Evolutionary conservation across 2,329 filamentous ascomycete genomes (phyloP).

Genomic region (Ascochyta fabae): DNA sequence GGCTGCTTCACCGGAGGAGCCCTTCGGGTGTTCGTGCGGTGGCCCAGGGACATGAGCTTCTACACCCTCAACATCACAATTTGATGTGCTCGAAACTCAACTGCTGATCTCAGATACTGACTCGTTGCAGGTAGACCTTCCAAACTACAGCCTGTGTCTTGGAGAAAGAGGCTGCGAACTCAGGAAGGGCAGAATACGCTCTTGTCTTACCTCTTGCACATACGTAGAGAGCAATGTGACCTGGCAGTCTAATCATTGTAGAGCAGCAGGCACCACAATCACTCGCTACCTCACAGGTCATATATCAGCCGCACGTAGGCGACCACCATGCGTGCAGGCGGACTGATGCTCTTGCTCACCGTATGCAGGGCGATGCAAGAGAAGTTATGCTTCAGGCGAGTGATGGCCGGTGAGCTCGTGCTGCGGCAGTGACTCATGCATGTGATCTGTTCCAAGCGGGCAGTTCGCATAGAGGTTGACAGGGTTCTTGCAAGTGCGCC

Average conservation of each 20-base stretch:
- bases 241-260: not conserved
- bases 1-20: constrained; percentile 2
- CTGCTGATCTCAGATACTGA: not conserved
- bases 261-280: not conserved
- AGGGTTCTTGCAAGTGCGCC: constrained; percentile 5
- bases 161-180: not conserved
- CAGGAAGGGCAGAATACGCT: too few relatives aligned
- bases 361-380: constrained; percentile 7
- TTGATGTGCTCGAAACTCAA: not conserved
- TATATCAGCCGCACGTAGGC: constrained; percentile 11
- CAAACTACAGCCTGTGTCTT: not conserved
- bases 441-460: constrained; percentile 14
- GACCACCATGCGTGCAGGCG: not conserved
- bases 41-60: not conserved
- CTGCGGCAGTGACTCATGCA: not conserved
- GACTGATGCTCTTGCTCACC: not conserved
- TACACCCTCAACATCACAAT: not conserved
- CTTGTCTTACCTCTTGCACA: too few relatives aligned
- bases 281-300: not conserved
- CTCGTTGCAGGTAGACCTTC: not conserved
- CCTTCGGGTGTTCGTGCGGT: not conserved
- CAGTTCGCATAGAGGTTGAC: constrained; percentile 10
- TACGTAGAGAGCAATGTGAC: too few relatives aligned
- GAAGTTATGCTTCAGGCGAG: not conserved
- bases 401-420: constrained; percentile 13